Base-by-base conservation (phyloP, 805 yeast genomes). In the Vanderwaltozyma yarrowii region DNA sequence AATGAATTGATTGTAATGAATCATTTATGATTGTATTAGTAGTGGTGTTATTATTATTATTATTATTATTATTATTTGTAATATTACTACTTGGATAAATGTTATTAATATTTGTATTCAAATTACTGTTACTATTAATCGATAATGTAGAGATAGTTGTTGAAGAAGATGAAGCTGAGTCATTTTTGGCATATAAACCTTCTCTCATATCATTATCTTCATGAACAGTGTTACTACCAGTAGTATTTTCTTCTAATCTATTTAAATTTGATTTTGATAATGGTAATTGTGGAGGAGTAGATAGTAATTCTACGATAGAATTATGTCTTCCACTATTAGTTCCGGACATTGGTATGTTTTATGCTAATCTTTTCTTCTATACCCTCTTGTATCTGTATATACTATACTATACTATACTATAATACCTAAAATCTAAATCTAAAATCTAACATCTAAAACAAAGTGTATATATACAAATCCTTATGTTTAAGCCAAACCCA, bases 251-350 rank as follows among this genome's bases (percentile, higher is more conserved):
- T 11, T 18, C n/a, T n/a, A 18, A 13, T 13, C 6, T 11, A 21
- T 20, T 31, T 8, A 21, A 31, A 11, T 21, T 13, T 16, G 9
- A 13, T n/a, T 64, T 45, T 30, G 41, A 46, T 4, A 24, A 24
- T 8, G 59, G 74, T 39, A 80, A 57, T 2, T 80, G 81, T 3
- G 89, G 92, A 0, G 92, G 92, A 4, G 86, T 75, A n/a, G 83
- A 75, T 26, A 81, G 61, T 64, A 81, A 61, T 54, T 81, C 89
- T 30, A 78, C 89, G 33, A 81, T 80, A 7, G 86, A 78, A 0
- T 84, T 72, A 45, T 79, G 76, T 45, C 77, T 63, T 10, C 27
- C 27, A 12, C 11, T 24, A 8, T 5, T 11, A 21, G 23, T 21
- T 7, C 23, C 23, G 9, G 23, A 21, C 23, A 21, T 21, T n/a